phyloP scores from a whole-genome alignment of 1,139 yeast species.

The Kodamaea fungicola region DNA sequence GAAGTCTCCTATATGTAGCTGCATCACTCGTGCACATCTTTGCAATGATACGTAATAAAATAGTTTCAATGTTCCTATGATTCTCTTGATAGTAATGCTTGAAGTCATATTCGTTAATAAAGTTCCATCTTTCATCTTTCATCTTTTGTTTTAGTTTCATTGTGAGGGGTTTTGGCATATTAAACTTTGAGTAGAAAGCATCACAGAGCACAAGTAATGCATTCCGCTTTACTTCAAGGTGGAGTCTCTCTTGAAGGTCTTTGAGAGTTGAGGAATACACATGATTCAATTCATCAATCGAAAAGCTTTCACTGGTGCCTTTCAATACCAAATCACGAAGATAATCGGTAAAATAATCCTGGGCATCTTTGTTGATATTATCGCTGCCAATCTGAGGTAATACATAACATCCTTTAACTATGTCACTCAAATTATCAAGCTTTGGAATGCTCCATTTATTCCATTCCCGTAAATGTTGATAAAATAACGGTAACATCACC shows the following conservation, averaged over 20 bases:
- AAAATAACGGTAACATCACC: constrained; percentile 5
- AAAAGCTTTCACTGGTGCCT: not conserved
- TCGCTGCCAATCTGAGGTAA: not conserved
- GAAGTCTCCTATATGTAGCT: not conserved
- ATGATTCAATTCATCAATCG: constrained; percentile 4
- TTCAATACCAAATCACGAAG: constrained; percentile 1
- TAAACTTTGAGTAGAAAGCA: not conserved
- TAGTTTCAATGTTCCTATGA: constrained; percentile 1
- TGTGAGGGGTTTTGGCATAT: not conserved
- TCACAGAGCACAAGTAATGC: constrained; percentile 2
- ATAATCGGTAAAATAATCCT: constrained; percentile 1
- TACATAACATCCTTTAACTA: constrained; percentile 2
- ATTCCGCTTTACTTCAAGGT: not conserved
- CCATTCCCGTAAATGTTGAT: constrained; percentile 4
- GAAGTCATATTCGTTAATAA: not conserved
- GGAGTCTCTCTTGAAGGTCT: not conserved
- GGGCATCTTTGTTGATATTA: not conserved
- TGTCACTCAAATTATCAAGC: not conserved
- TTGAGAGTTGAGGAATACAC: constrained; percentile 1
- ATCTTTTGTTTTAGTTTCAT: not conserved
- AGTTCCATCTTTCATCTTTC: not conserved
- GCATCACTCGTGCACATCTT: not conserved
- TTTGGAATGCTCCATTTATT: constrained; percentile 1
- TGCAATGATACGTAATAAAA: not conserved
- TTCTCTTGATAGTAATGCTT: constrained; percentile 3